Base-by-base conservation (phyloP, 495 filamentous ascomycete genomes). In the Neurospora sp. region DNA sequence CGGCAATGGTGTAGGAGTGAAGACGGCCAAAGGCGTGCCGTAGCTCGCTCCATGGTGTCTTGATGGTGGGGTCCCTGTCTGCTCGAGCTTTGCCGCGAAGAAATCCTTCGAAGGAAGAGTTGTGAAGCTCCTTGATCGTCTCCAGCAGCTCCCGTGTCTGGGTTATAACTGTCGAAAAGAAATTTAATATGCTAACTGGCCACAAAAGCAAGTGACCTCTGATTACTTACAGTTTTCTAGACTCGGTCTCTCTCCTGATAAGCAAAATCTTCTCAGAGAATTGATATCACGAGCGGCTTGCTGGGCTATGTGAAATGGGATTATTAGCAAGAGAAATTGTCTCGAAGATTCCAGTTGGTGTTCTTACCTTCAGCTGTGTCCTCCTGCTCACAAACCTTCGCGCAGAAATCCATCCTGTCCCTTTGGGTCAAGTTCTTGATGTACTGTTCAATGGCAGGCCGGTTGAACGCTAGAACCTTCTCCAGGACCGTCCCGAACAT, bases 21-120 rank as follows among this genome's bases (percentile, higher is more conserved):
- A 77, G 70, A 1, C 76, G 74, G 9, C 74, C 46, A 2, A 72
- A 38, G 41, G 69, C 68, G 44, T 77, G 76, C 31, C 71, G 59
- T 0, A 73, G 16, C 4, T 71, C 31, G 20, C 6, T 11, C 76
- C 76, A 77, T 0, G 71, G 77, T 20, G 70, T 71, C n/a, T 68
- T 42, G 10, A 4, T 27, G 1, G 2, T 59, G n/a, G 44, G 44
- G 3, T 61, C 46, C 4, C 72, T 70, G 16, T 38, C 37, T 4
- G 53, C 31, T 0, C 6, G 69, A 5, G 53, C 53, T n/a, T 73
- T 71, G 39, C 1, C 44, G 37, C 38, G 46, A 7, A 74, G 0
- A 3, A 31, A 71, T 0, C 39, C 46, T 16, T 74, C 20, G 1
- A 71, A 38, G 12, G 44, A 12, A 39, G 39, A 38, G 18, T 69